Conservation (phyloP, 208 protist genomes). For the Lotmaria passim region DNA sequence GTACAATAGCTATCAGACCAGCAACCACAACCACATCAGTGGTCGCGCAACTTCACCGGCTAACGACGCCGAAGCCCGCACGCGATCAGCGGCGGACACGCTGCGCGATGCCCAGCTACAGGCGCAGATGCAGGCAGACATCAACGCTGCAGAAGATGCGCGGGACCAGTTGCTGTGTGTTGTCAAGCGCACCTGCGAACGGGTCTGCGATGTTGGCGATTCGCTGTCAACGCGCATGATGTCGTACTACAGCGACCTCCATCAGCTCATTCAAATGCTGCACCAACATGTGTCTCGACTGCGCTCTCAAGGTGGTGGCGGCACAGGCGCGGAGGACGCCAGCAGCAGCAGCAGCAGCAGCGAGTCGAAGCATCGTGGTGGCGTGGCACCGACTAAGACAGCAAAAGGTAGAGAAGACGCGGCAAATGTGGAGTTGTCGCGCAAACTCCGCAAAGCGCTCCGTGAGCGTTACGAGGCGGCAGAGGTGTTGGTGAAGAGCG, state of each 20-base stretch:
- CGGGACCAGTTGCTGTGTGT: constrained; percentile 32
- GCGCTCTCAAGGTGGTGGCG: constrained; percentile 4
- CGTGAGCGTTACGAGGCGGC: constrained; percentile 34
- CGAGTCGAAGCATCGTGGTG: background rate
- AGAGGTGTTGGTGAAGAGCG: too few species aligned
- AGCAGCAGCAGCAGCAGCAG: constrained; percentile 12
- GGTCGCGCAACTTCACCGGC: background rate
- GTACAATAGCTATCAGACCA: constrained; percentile 6
- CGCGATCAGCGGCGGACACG: background rate
- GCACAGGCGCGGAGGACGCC: background rate
- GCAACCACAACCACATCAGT: background rate
- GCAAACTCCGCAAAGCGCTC: background rate
- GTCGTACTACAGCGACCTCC: constrained; percentile 69
- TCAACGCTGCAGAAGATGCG: background rate
- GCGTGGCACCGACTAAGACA: background rate
- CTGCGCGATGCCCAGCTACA: constrained; percentile 11
- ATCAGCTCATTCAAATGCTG: constrained; percentile 60
- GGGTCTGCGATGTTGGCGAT: constrained; percentile 52
- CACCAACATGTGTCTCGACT: constrained; percentile 38
- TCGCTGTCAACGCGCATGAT: constrained; percentile 42
- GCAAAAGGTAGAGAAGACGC: background rate
- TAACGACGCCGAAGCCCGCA: background rate
- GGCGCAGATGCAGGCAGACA: background rate
- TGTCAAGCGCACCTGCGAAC: constrained; percentile 46
- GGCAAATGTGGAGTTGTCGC: background rate